Percentiles rank a stretch among this genome's conserved stretches.
Conservation (phyloP, 441 rosid species). For the Pelargonium myrrhifolium region DNA sequence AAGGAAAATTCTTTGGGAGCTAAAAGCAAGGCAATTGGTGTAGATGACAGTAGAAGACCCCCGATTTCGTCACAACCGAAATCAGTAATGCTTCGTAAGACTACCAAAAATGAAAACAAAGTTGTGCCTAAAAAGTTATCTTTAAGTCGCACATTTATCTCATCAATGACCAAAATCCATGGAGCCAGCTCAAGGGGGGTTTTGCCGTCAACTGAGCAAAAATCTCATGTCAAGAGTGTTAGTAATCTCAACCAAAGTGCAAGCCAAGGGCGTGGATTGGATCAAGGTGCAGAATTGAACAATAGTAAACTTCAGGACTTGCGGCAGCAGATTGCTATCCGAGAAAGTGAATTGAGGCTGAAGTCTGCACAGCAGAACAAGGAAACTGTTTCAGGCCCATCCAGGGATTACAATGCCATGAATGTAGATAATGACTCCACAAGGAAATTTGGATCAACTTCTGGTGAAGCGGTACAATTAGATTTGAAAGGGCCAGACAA, state of each 20-base stretch:
- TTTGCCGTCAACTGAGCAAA: slow-evolving; percentile 31
- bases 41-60: slow-evolving; percentile 30
- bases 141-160: slow-evolving; percentile 32
- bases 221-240: slow-evolving; percentile 32
- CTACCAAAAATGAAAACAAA: slow-evolving; percentile 32
- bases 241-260: slow-evolving; percentile 32
- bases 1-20: slow-evolving; percentile 23
- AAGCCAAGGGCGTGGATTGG: slow-evolving; percentile 38
- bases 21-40: slow-evolving; percentile 26
- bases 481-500: slow-evolving; percentile 50
- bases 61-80: slow-evolving; percentile 27
- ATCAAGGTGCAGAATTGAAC: slow-evolving; percentile 36
- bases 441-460: slow-evolving; percentile 30
- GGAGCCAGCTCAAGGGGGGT: slow-evolving; percentile 35
- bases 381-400: slow-evolving; percentile 34
- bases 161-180: slow-evolving; percentile 29
- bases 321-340: slow-evolving; percentile 84
- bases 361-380: slow-evolving; percentile 56
- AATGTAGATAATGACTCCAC: slow-evolving; percentile 27
- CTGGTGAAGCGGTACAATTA: slow-evolving; percentile 31
- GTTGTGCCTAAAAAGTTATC: slow-evolving; percentile 39
- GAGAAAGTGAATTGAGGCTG: slow-evolving; percentile 73
- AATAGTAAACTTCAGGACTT: slow-evolving; percentile 57
- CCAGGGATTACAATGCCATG: slow-evolving; percentile 20
- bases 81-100: slow-evolving; percentile 31